phyloP scores from a whole-genome alignment of 805 yeast genomes.

The Barnettozyma californica region DNA sequence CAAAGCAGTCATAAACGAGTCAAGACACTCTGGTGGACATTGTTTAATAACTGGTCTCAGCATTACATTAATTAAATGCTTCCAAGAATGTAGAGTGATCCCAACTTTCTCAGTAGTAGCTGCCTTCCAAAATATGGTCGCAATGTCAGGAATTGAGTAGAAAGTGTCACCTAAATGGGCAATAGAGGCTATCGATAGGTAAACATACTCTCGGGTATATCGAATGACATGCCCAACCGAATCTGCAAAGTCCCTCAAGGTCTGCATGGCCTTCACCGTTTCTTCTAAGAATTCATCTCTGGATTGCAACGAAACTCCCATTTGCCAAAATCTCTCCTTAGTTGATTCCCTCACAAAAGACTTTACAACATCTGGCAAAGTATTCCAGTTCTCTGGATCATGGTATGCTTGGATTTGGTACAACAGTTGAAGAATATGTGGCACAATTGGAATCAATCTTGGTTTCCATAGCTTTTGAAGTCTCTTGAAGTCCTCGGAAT shows the following conservation, averaged over 20 bases:
- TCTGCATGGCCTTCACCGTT: slow-evolving; percentile 87
- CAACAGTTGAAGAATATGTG: slow-evolving; percentile 80
- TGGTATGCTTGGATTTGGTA: slow-evolving; percentile 93
- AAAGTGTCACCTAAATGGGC: slow-evolving; percentile 85
- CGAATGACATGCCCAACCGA: slow-evolving; percentile 94
- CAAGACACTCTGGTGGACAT: slow-evolving; percentile 72
- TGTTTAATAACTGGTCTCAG: slow-evolving; percentile 80
- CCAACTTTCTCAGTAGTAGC: slow-evolving; percentile 73
- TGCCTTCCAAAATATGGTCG: slow-evolving; percentile 73
- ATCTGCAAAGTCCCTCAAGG: slow-evolving; percentile 94
- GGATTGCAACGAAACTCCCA: slow-evolving; percentile 91
- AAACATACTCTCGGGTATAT: slow-evolving; percentile 94
- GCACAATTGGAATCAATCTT: slow-evolving; percentile 83
- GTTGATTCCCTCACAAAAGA: slow-evolving; percentile 86
- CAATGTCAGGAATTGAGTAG: slow-evolving; percentile 80
- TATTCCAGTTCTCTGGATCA: slow-evolving; percentile 87
- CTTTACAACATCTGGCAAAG: slow-evolving; percentile 83
- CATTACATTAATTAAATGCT: slow-evolving; percentile 89
- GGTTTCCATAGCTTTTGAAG: slow-evolving; percentile 86
- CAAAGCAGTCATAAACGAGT: slow-evolving; percentile 66
- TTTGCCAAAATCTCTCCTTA: slow-evolving; percentile 96
- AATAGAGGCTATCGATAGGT: slow-evolving; percentile 82
- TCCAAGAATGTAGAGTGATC: slow-evolving; percentile 92
- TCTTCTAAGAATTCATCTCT: slow-evolving; percentile 93
- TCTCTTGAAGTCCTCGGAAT: slow-evolving; percentile 62